These are phyloP conservation scores for Musa schizocarpa DNA, from an alignment of 176 grass and related monocot genomes.

Conservation along the genomic window DNA sequence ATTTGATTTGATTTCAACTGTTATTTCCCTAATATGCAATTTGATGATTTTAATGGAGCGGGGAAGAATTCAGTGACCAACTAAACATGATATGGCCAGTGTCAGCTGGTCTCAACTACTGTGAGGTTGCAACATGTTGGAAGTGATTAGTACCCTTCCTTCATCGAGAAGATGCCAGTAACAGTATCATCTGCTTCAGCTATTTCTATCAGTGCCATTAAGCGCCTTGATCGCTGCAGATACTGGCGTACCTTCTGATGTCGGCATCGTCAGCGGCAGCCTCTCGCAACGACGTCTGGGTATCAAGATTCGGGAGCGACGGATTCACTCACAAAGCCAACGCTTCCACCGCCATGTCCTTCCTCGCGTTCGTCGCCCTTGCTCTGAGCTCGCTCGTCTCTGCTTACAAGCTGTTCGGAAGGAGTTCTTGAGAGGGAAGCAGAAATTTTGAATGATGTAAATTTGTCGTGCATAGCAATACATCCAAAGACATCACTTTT, in stretches of 20 bases:
- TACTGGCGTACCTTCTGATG: slow-evolving; percentile 80
- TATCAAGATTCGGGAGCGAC: slow-evolving; percentile 69
- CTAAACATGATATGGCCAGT: no score
- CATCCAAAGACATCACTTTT: slow-evolving; percentile 11
- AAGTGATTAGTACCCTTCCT: not conserved
- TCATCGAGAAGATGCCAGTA: not conserved
- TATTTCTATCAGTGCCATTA: not conserved
- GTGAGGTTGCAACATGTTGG: no score
- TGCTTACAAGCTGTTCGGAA: slow-evolving; percentile 61
- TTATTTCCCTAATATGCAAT: no score
- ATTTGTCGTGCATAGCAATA: slow-evolving; percentile 11
- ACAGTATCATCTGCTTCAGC: not conserved
- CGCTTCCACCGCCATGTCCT: slow-evolving; percentile 54
- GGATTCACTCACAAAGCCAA: slow-evolving; percentile 66
- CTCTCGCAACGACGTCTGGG: slow-evolving; percentile 72
- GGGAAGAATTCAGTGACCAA: no score
- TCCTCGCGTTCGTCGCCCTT: slow-evolving; percentile 59
- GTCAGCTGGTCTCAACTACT: no score
- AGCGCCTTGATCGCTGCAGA: slow-evolving; percentile 29
- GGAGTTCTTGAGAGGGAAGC: not conserved
- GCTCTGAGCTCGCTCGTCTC: slow-evolving; percentile 74
- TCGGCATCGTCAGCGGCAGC: slow-evolving; percentile 82
- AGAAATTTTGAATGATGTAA: not conserved
- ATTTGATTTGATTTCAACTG: no score
- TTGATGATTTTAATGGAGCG: no score